Base-by-base conservation (phyloP, 1,139 yeast species). In the Lodderomyces margitis region DNA sequence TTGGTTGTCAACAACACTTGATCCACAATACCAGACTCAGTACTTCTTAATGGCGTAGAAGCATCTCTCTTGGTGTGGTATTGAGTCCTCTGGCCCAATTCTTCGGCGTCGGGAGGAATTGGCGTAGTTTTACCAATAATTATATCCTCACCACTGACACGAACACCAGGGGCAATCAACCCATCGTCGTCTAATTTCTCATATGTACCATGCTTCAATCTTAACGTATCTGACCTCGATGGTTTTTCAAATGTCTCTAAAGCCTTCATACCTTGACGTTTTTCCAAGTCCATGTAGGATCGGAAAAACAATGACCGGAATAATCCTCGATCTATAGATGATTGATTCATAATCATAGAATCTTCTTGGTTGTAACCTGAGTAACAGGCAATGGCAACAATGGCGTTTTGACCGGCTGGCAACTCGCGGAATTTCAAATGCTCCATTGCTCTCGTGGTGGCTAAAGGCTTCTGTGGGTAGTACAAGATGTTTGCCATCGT, bases 341-440 rank as follows among this genome's bases (percentile, higher is more conserved):
- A 85, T 71, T 92, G 99, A 66, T 92, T 92, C 99, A 92, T 92
- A 73, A 92, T 92, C 95, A 92, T 89, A 37, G 98, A 94, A 85
- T 92, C 99, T 85, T 92, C 99, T 77, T 92, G 99, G 68, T 92
- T 92, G 68, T 92, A 92, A 61, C 99, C 99, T 35, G 96, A 87
- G 69, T 92, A 92, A 78, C 98, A 94, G 34, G 95, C 80, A 75
- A 92, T 92, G 31, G 98, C 98, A 38, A 92, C 99, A 65, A 92
- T 83, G 30, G 98, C 98, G 61, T 92, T 92, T 71, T 92, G 99
- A 46, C 99, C 99, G 43, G 99, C 98, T 38, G 99, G 99, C 52
- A 92, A 75, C 66, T 94, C 98, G 73, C 98, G 80, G 74, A 92
- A 92, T 66, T 92, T 92, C 70, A 92, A 77, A 62, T 85, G 88